phyloP scores from a whole-genome alignment of 176 grass and related monocot genomes.

The Puya raimondii region DNA sequence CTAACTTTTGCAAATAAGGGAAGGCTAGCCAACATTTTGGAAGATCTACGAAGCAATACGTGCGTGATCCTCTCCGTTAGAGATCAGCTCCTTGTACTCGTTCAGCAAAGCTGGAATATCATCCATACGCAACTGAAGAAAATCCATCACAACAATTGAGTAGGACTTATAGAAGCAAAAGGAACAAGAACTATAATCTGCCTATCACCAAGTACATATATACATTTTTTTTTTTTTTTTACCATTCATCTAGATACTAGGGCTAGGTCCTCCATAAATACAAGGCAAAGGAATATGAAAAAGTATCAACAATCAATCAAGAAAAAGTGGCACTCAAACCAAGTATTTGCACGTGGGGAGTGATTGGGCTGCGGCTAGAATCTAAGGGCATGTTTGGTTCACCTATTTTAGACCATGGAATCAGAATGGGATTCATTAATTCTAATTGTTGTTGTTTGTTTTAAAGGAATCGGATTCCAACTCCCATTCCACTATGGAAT shows the following conservation, averaged over 20 bases:
- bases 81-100: conserved; percentile 62
- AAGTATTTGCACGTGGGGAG: too few species aligned
- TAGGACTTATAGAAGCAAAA: not conserved
- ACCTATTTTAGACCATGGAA: too few species aligned
- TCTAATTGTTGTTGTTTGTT: too few species aligned
- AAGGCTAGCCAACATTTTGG: not conserved
- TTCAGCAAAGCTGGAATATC: conserved; percentile 62
- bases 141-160: conserved; percentile 6
- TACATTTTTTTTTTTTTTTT: too few species aligned
- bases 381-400: too few species aligned
- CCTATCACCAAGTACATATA: not conserved
- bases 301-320: not conserved
- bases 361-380: too few species aligned
- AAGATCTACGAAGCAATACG: not conserved
- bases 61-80: conserved; percentile 12
- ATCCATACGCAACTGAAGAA: conserved; percentile 66
- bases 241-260: not conserved
- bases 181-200: conserved; percentile 8
- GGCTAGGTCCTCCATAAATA: not conserved
- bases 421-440: too few species aligned
- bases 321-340: not conserved
- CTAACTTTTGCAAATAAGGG: not conserved
- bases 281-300: not conserved
- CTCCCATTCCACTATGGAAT: too few species aligned
- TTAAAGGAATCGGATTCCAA: too few species aligned